Evolutionary conservation across 202 grass and related monocot species (phyloP), one percentile per base, ranked within the genome.

Genomic region (Carex arenaria): DNA sequence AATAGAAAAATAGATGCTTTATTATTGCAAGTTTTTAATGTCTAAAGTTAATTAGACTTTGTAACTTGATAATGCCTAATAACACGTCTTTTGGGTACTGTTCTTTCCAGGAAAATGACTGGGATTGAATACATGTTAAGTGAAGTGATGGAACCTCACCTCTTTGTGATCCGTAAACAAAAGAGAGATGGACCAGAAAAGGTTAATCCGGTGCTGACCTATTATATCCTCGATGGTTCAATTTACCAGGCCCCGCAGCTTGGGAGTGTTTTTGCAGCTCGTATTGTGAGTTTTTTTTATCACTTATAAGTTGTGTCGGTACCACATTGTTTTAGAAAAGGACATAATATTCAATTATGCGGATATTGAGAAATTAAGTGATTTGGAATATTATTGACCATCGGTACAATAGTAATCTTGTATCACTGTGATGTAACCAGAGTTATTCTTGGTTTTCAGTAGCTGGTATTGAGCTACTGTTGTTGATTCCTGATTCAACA

Each of bases 211-310:
- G 80, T 98, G 91, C 95, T 98, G 43, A 59, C 86, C 3, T 98
- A 98, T 79, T 98, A 98, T 84, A 90, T 98, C 85, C 93, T 98
- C 5, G 95, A 98, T 15, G 95, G 95, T 0, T 98, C 93, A 65
- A 95, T 95, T 90, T 98, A 98, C 86, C 95, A 98, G 91, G 86
- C 95, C 64, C 95, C 95, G 14, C 95, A 89, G 90, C 95, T 98
- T 47, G 84, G 93, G 82, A 95, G 84, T 71, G 92, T 98, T 73
- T 98, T 98, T 72, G 93, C 95, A 4, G 87, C 95, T 67, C 95
- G 93, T 82, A 95, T 98, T 7, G 95, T 98, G 87, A 90, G 69
- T 80, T 87, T 26, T 80, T 87, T 26, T 31, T 32, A 10, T 7
- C 7, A 8, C 30, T 10, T 61, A 79, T 78, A 10, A 32, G 20